A percentile compares a stretch with the other conserved stretches of the same genome.
These are phyloP conservation scores for Candida lessepsii DNA, from an alignment of 805 yeast species.

Conservation along the genomic window DNA sequence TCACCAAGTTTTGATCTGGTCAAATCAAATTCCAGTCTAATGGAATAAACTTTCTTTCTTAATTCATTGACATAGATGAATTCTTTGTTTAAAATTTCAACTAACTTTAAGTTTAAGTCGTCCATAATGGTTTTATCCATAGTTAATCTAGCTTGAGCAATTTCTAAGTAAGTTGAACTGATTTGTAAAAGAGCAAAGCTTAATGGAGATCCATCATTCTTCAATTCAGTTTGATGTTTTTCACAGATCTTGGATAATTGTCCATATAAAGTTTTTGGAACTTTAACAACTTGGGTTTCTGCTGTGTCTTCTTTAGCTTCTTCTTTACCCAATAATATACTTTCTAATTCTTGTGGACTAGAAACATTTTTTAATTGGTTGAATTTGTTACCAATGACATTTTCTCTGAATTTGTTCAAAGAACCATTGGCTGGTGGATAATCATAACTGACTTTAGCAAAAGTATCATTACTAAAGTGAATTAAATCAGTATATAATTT, in stretches of 20 bases:
- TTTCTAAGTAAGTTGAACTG: constrained; percentile 55
- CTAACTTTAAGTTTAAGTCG: constrained; percentile 58
- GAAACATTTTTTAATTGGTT: constrained; percentile 61
- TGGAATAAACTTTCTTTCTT: constrained; percentile 66
- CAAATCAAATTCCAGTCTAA: constrained; percentile 69
- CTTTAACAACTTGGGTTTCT: constrained; percentile 32
- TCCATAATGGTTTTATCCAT: constrained; percentile 64
- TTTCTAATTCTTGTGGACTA: constrained; percentile 66
- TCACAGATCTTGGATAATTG: constrained; percentile 60
- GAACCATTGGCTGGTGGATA: constrained; percentile 66
- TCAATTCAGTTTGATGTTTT: constrained; percentile 44
- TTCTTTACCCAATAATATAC: constrained; percentile 42
- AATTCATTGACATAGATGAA: constrained; percentile 60
- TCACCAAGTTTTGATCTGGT: constrained; percentile 51
- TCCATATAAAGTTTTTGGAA: constrained; percentile 74
- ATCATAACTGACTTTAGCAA: constrained; percentile 73
- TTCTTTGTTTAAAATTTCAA: constrained; percentile 50
- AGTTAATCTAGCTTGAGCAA: constrained; percentile 66
- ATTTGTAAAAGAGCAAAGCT: constrained; percentile 53
- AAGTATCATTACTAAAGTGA: constrained; percentile 49
- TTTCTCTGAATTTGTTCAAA: constrained; percentile 56
- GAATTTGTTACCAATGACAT: constrained; percentile 53
- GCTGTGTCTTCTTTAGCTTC: constrained; percentile 15
- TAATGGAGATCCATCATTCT: constrained; percentile 48
- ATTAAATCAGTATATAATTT: constrained; percentile 54